A percentile compares a stretch with the other conserved stretches of the same genome.
Evolutionary conservation across 306 rosid genomes (phyloP).

Genomic region (Cajanus cajan): DNA sequence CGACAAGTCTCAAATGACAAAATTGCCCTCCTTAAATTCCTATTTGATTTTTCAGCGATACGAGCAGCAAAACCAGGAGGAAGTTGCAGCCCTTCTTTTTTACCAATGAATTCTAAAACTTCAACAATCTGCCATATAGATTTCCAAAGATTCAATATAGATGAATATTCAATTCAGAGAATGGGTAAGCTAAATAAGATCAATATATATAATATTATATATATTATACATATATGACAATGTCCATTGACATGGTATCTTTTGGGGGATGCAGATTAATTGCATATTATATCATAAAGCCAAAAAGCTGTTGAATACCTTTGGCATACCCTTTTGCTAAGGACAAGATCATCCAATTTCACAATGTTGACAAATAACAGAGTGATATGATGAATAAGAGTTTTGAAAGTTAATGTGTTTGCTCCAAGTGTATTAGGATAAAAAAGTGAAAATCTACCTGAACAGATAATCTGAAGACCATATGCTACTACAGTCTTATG

Average conservation of each 20-base stretch:
- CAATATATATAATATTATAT: not conserved
- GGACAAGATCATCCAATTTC: too few relatives aligned
- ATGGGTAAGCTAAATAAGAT: not conserved
- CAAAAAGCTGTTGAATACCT: not conserved
- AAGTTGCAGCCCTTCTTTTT: conserved; percentile 82
- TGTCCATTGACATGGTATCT: not conserved
- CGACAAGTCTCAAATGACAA: conserved; percentile 85
- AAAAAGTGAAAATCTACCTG: too few relatives aligned
- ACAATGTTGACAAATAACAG: too few relatives aligned
- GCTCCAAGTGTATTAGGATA: too few relatives aligned
- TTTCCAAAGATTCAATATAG: not conserved
- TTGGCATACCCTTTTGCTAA: not conserved
- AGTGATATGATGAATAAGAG: too few relatives aligned
- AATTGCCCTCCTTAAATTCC: conserved; percentile 85
- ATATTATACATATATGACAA: not conserved
- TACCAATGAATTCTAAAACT: conserved; percentile 74
- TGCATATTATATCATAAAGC: conserved; percentile 5
- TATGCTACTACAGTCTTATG: too few relatives aligned
- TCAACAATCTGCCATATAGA: conserved; percentile 57
- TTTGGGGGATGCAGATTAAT: not conserved
- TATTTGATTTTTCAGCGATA: conserved; percentile 77
- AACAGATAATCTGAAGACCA: too few relatives aligned
- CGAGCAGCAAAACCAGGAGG: conserved; percentile 76
- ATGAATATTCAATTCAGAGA: conserved; percentile 15
- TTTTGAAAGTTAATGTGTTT: too few relatives aligned